Evolutionary conservation across 345 rosid genomes (phyloP), one percentile per base, ranked within the genome.

Genomic region (Euphorbia peplus): DNA sequence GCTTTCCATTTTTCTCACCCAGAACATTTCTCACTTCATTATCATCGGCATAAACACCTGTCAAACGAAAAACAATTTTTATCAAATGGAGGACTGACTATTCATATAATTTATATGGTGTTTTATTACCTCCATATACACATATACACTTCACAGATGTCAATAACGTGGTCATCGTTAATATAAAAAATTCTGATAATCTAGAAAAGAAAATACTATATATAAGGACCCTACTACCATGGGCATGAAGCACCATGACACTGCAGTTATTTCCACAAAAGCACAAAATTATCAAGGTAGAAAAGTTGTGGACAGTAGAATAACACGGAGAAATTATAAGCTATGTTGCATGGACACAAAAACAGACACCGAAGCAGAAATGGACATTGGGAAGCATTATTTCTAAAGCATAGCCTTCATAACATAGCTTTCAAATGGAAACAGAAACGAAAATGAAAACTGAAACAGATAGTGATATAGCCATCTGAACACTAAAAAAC

Each of bases 11-110:
- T 71, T 90, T 93, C 72, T 83, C 82, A 48, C 80, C 78, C 48
- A 91, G 78, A 69, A 70, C 57, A 66, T 81, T 86, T 83, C 83
- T 89, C 63, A 83, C 69, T 51, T 86, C 91, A 28, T 60, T 77
- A 57, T 78, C 80, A 66, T 87, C 89, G 64, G 91, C 97, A 79
- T 90, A 93, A 39, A 89, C 83, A 30, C 98, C 98, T 89, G 78
- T 15, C 19, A 5, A 73, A 37, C 24, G 2, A 63, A n/a, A 5
- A 64, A 7, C 42, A 5, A 52, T 25, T 41, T 15, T 13, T 21
- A 30, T 61, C 47, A 64, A 46, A 48, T 13, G 24, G 48, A 32
- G 32, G 21, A 64, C 7, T 11, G 28, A 56, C 9, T 10, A 9
- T 24, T 24, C 37, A 62, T 18, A 5, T 52, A 8, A 39, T 21